Base-by-base conservation (phyloP, 352 stramenopile genomes). In the Globisporangium echinulatum region DNA sequence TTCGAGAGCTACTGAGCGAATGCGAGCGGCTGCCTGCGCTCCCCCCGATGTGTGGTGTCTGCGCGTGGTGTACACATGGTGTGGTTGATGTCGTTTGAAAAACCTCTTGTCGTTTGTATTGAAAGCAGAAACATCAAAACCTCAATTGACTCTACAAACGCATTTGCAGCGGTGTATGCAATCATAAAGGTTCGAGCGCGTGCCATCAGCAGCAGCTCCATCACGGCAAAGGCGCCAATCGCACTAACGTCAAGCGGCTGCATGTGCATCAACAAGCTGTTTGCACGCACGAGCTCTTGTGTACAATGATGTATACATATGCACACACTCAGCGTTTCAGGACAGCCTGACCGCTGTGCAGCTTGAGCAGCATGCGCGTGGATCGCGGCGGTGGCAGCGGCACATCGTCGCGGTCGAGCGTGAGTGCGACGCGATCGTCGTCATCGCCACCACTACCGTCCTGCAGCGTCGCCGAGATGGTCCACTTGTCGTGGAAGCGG, bases 401-500 rank as follows among this genome's bases (percentile, higher is more conserved):
- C 48, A 74, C 54, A 4, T 62, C 43, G 9, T 63, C 52, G 37
- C 67, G 62, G 54, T 87, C 71, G 49, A 89, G 66, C 39, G 42
- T 46, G 4, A 89, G 47, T 5, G 38, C 43, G n/a, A n/a, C 15
- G 1, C 17, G 50, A 37, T 57, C 54, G 7, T 61, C 56, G 1
- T 60, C 55, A 39, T 11, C 51, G 9, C 40, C 50, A 42, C 56
- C 56, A 4, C 60, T 19, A 19, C 17, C 50, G 1, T 60, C 53
- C 6, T 19, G 43, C 9, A 84, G 52, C 6, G 52, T 50, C 9
- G 63, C 72, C 17, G 82, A 65, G 9, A 90, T 25, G 14, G 63
- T 88, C 81, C 81, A 90, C 59, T 81, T 72, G 54, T 84, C 72
- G 68, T 85, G 67, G 54, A 78, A 90, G 8, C 78, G 67, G 61